Base-by-base conservation (phyloP, 495 filamentous ascomycete genomes). In the Daldinia bambusicola region DNA sequence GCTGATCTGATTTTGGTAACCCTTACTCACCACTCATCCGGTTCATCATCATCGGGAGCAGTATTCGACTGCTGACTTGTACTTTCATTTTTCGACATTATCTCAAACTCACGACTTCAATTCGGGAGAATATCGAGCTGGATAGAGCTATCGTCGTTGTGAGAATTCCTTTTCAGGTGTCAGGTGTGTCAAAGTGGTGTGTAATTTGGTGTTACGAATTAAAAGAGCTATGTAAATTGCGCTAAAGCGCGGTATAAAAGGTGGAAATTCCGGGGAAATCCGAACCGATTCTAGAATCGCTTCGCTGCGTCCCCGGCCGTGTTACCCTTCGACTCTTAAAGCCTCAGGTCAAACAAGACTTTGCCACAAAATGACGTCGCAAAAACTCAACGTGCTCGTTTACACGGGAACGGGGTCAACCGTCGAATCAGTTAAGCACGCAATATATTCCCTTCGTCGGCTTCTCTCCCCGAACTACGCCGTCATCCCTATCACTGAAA, bases 381-480 rank as follows among this genome's bases (percentile, higher is more conserved):
- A 84, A 64, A 90, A 86, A 78, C 87, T 97, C 79, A 97, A 97
- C 79, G 89, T 97, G 41, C 82, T 97, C 52, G 90, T 97, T 20
- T 97, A 97, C 74, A 90, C 92, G 61, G 94, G 94, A 63, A 88
- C 88, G 73, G 95, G 95, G 58, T 92, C 90, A 40, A 96, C 95
- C 6, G 83, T 91, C 59, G 91, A 94, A 76, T 97, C 94, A 34
- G 92, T 98, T 58, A 89, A 92, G 26, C 95, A 98, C 79, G 93
- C 90, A 75, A 86, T 97, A 65, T 96, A 92, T 78, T 92, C 92
- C 48, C 88, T 99, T 14, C 92, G 94, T 69, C 90, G 92, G 32
- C 86, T 98, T 6, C 88, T 98, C n/a, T 93, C 93, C 16, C 92
- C 93, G 41, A 91, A 93, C 78, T 98, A 98, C 79, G 96, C 95